Evolutionary conservation across 768 basidiomycete species (phyloP), one percentile per base, ranked within the genome.

Genomic region (Scleroderma bovista): DNA sequence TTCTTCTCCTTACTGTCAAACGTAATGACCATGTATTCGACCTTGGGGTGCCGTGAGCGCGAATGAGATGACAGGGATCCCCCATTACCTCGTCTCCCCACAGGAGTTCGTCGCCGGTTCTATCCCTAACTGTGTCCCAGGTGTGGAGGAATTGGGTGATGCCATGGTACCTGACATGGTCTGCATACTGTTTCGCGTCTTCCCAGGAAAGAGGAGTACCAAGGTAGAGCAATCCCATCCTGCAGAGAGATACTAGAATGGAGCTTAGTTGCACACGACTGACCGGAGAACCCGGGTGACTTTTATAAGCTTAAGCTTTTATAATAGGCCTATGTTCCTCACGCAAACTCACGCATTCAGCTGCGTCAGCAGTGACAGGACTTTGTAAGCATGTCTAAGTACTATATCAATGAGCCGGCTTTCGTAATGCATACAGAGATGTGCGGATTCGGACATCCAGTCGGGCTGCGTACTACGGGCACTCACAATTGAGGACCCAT

Each of bases 71-170:
- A 53, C 32, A 39, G 20, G 24, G 46, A 42, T 39, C 38, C 38
- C 22, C 19, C 58, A 69, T 49, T 67, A 95, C 95, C 86, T 99
- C 96, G 62, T 99, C 96, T 16, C 96, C 96, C 96, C 96, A 99
- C 11, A 96, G 77, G 26, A 99, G 73, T 55, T 92, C 88, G 61
- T 98, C 93, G 1, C 93, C 94, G 19, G 81, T 79, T 55, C 90
- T 77, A 63, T 91, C 87, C 76, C 96, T 98, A 63, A 94, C 76
- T 43, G 84, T 80, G 62, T 93, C 83, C 93, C 93, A 99, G 44
- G 83, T 91, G 59, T 94, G 79, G 48, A 99, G 69, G 67, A 99
- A 95, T 69, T 99, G 96, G 7, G 88, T 84, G 61, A 98, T 92
- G 41, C 96, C 96, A 66, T 98, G 94, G 46, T 74, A 71, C 56